These are phyloP conservation scores for Candida quercuum DNA, from an alignment of 805 yeast species.

Conservation along the genomic window DNA sequence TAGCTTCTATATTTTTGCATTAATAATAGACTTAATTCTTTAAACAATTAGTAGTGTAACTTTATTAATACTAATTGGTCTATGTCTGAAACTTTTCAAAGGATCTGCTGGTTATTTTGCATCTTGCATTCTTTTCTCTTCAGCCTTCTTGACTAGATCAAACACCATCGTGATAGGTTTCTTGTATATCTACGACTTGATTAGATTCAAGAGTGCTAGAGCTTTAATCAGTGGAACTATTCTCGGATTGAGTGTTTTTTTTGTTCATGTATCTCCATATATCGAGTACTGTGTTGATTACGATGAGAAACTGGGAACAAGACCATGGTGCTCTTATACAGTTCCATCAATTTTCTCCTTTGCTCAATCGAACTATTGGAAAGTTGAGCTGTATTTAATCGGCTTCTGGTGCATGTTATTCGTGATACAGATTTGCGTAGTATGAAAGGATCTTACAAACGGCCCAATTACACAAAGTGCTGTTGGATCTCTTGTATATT, in stretches of 20 bases:
- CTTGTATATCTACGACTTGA: constrained; percentile 54
- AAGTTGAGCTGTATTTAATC: constrained; percentile 78
- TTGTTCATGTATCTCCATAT: constrained; percentile 51
- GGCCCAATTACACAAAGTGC: too few species aligned
- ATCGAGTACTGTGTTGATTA: constrained; percentile 52
- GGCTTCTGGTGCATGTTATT: too few species aligned
- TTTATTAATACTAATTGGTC: constrained; percentile 49
- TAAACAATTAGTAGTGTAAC: too few species aligned
- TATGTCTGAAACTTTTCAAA: constrained; percentile 35
- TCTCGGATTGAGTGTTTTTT: constrained; percentile 41
- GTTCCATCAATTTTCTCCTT: constrained; percentile 60
- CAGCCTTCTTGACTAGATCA: constrained; percentile 63
- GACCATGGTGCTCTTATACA: constrained; percentile 67
- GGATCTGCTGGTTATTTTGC: constrained; percentile 3
- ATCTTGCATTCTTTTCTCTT: constrained; percentile 37
- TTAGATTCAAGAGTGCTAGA: constrained; percentile 14
- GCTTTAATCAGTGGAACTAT: constrained; percentile 53
- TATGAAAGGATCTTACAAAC: too few species aligned
- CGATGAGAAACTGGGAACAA: constrained; percentile 5
- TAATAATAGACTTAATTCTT: too few species aligned
- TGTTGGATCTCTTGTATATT: too few species aligned
- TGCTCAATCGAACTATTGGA: constrained; percentile 84
- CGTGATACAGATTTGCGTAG: too few species aligned
- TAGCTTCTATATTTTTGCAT: too few species aligned
- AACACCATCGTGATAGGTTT: constrained; percentile 74